A percentile compares a stretch with the other conserved stretches of the same genome.
Evolutionary conservation across 2,329 filamentous ascomycete genomes (phyloP).

Genomic region (Bisporella sp.): DNA sequence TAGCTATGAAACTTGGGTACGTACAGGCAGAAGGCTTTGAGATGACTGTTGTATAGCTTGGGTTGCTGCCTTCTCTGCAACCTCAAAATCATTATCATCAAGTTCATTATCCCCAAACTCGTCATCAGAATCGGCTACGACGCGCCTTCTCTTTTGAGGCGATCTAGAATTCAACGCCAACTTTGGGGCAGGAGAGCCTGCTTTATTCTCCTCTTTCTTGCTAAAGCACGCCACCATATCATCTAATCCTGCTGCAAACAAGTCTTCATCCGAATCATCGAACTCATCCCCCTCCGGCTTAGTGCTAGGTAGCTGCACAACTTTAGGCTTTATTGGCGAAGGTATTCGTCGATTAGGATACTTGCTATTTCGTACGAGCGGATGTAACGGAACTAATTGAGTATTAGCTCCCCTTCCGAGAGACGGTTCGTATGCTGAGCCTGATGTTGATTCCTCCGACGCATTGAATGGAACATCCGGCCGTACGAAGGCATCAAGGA

Average conservation of each 20-base stretch:
- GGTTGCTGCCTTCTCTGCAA: constrained; percentile 65
- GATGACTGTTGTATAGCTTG: constrained; percentile 44
- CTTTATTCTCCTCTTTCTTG: not conserved
- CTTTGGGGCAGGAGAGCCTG: not conserved
- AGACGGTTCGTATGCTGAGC: constrained; percentile 1
- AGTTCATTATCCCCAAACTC: constrained; percentile 64
- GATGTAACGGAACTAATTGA: no score
- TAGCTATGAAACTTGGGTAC: constrained; percentile 34
- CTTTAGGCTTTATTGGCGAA: not conserved
- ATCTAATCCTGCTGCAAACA: constrained; percentile 51
- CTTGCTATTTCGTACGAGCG: no score
- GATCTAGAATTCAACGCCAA: not conserved
- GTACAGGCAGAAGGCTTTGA: constrained; percentile 41
- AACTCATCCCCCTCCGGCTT: constrained; percentile 47
- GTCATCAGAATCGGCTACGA: constrained; percentile 50
- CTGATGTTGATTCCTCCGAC: not conserved
- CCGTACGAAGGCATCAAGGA: constrained; percentile 45
- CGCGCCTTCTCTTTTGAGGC: not conserved
- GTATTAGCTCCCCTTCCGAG: not conserved
- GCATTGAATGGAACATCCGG: constrained; percentile 13
- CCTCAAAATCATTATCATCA: constrained; percentile 66
- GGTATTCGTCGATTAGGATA: not conserved
- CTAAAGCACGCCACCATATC: constrained; percentile 46
- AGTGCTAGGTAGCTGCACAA: not conserved
- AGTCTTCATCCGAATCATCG: constrained; percentile 58